Evolutionary conservation across 1,139 yeast genomes (phyloP).

Genomic region (Hansenula lynferdii): DNA sequence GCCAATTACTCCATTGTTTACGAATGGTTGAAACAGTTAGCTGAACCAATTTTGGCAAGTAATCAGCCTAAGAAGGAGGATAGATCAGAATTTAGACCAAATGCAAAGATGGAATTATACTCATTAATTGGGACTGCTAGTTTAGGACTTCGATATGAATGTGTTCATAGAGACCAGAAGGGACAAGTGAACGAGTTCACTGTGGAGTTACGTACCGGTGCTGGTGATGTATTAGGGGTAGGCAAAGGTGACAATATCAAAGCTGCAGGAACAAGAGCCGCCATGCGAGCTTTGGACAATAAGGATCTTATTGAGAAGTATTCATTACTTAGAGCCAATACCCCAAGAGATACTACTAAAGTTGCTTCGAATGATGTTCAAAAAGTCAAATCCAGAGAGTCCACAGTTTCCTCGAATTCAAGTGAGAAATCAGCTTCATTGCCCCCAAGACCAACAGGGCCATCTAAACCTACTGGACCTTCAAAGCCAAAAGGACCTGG

Average conservation of each 20-base stretch:
- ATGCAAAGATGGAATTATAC: constrained; percentile 65
- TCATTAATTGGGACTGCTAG: constrained; percentile 75
- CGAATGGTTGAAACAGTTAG: constrained; percentile 19
- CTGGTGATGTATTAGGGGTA: constrained; percentile 56
- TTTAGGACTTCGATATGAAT: constrained; percentile 60
- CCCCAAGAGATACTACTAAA: constrained; percentile 49
- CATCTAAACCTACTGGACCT: too few species aligned
- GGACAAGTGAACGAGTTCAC: constrained; percentile 38
- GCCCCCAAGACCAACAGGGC: not conserved
- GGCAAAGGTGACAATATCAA: constrained; percentile 59
- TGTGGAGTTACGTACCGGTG: constrained; percentile 64
- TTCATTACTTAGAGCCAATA: constrained; percentile 50
- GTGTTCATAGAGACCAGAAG: constrained; percentile 49
- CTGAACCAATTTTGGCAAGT: constrained; percentile 12
- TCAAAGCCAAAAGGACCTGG: too few species aligned
- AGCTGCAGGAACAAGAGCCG: constrained; percentile 70
- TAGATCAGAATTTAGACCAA: constrained; percentile 10
- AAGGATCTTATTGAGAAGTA: constrained; percentile 58
- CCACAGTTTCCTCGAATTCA: not conserved
- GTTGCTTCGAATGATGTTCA: constrained; percentile 5
- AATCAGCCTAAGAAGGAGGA: constrained; percentile 1
- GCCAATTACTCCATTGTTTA: constrained; percentile 14
- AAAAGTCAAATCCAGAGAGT: not conserved
- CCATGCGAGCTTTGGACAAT: constrained; percentile 63
- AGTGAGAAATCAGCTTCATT: not conserved